Evolutionary conservation across 148 eudicot genomes (phyloP), one percentile per base, ranked within the genome.

Genomic region (Mesembryanthemum crystallinum): DNA sequence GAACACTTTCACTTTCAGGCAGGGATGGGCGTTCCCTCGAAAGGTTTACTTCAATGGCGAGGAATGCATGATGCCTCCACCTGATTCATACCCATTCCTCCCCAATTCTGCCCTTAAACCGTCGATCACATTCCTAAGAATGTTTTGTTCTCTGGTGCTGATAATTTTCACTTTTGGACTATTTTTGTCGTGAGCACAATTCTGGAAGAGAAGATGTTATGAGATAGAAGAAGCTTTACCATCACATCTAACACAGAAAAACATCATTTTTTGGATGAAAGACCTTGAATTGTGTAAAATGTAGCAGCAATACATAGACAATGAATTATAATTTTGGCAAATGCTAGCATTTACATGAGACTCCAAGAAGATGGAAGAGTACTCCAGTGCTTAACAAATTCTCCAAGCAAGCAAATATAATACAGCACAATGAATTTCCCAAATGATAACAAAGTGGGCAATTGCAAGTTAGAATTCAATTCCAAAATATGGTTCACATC

Each of bases 11-110:
- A 83, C 89, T 23, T 81, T 93, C 59, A 80, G 83, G 69, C 87
- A 88, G 73, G 96, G 92, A 71, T 93, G 98, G 98, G 96, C 94
- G 1, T 93, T 93, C 60, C 98, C 94, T 3, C 52, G 91, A 69
- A 91, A 86, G 81, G 87, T 93, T 57, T 89, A 93, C 79, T 93
- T 93, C 82, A 93, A 91, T 67, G 96, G 98, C 1, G 98, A 91
- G 14, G 90, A 88, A 37, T 93, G 98, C 71, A 84, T 79, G 87
- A 78, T 93, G 71, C 98, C 98, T 8, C 82, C 91, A 2, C 98
- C 96, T 0, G 90, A 93, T 58, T 30, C 88, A 1, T 93, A 86
- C 75, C 97, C 97, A 0, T 85, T 71, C 69, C 73, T 93, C 67
- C 96, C 97, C 27, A 91, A 82, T 79, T 79, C 85, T 23, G 88